Base-by-base conservation (phyloP, 768 basidiomycete species). In the Lactarius hengduanensis region DNA sequence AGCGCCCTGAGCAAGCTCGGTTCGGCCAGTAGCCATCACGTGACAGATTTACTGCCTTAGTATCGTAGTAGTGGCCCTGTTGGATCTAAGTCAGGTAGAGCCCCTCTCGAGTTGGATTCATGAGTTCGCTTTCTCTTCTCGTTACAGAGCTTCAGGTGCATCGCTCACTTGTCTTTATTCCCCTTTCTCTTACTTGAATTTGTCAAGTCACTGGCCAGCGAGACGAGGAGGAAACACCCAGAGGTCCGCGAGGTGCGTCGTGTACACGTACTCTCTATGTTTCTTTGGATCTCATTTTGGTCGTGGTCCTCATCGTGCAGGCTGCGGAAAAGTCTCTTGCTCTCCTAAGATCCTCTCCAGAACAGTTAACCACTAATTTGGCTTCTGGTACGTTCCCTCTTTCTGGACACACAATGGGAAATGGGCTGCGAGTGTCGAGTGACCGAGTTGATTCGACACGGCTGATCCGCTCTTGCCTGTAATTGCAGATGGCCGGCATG, bases 281-380 rank as follows among this genome's bases (percentile, higher is more conserved):
- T 40, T 40, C 15, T 40, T 40, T 11, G 15, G 13, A 13, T 28
- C 8, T 58, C 15, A 26, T 38, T 34, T 8, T 6, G 0, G 2
- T 47, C 22, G 57, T 53, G 22, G 13, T 57, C 5, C 36, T 50
- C 11, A 11, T 18, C 47, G 7, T 9, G 16, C 8, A 86, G 92
- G 94, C 94, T 32, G 91, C 93, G 32, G 94, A 96, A 76, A 94
- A 92, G 76, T 91, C 94, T 2, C 75, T 96, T 28, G 82, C 88
- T 1, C 88, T 94, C 30, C 82, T 96, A 13, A 82, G 88, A 69
- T 82, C 90, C n/a, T 90, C 90, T 32, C 90, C 92, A 32, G 92
- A 92, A 64, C 89, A 90, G 73, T 90, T 89, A 2, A 88, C 85
- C 1, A 80, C 83, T 6, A 86, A 82, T 70, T 76, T 94, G 53